Evolutionary conservation across 345 rosid species (phyloP), one percentile per base, ranked within the genome.

Genomic region (Acer yangbiense): DNA sequence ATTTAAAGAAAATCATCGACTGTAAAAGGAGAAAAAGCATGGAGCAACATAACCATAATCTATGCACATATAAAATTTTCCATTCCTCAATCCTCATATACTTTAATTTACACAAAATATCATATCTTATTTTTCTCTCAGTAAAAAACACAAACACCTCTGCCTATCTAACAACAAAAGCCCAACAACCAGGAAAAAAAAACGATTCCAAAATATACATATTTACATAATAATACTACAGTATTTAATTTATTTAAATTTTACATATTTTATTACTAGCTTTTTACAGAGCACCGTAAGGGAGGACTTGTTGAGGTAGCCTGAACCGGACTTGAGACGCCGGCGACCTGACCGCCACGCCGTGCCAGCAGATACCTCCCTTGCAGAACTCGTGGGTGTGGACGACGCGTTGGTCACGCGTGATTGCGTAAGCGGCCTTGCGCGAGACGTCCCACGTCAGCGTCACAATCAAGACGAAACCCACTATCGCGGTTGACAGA

Each of bases 311-410:
- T 72, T 80, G 98, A 18, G 98, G 98, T 39, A 95, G 93, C 68
- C 93, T 82, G 83, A 95, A 91, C 68, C 94, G 94, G 86, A 95
- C 96, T 91, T 95, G 94, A 1, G 98, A 92, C 73, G 94, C 98
- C 62, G 99, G 97, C 1, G 96, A 95, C 54, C 92, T 82, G 62
- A 93, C 93, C 3, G 99, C 99, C 35, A 95, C 99, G 11, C 98
- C 99, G 85, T 95, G 99, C 99, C 99, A 95, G 68, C 99, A 95
- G 65, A 95, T 95, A 17, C 99, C 99, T 41, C 99, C 97, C 86
- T 84, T 93, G 76, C 98, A 93, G 77, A 83, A 86, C 87, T 88
- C 91, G 76, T 88, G 91, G 52, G 77, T 85, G 87, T 43, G 46
- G 39, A 35, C 39, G 70, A 87, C 94, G 55, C 91, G 76, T 69